A percentile compares a stretch with the other conserved stretches of the same genome.
These are phyloP conservation scores for Colletotrichum sp. DNA, from an alignment of 2,329 filamentous ascomycete genomes.

Conservation along the genomic window DNA sequence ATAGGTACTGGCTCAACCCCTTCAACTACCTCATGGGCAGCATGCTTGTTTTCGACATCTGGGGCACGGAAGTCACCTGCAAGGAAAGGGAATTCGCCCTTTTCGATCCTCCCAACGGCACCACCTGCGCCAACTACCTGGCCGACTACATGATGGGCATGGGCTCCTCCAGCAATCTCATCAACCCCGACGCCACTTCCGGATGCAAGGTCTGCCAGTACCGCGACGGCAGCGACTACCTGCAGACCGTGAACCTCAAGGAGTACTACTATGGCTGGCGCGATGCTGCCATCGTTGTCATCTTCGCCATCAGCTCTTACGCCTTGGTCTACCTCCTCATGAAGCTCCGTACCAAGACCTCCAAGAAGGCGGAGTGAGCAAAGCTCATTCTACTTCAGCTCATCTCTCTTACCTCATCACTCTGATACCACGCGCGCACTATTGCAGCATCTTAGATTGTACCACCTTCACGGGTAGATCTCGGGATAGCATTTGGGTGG, in stretches of 20 bases:
- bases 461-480: background rate
- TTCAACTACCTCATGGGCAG: slow-evolving; percentile 67
- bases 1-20: slow-evolving; percentile 43
- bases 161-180: slow-evolving; percentile 54
- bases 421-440: background rate
- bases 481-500: background rate
- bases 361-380: slow-evolving; percentile 46
- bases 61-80: slow-evolving; percentile 52
- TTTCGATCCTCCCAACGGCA: slow-evolving; percentile 54
- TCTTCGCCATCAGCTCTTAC: slow-evolving; percentile 62
- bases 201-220: slow-evolving; percentile 69
- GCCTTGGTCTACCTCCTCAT: slow-evolving; percentile 48
- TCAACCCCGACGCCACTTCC: slow-evolving; percentile 63
- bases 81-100: slow-evolving; percentile 51
- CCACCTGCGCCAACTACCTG: slow-evolving; percentile 66
- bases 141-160: slow-evolving; percentile 51
- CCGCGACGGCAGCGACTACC: slow-evolving; percentile 61
- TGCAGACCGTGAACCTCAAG: slow-evolving; percentile 62
- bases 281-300: slow-evolving; percentile 63
- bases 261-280: slow-evolving; percentile 71
- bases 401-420: background rate
- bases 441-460: background rate
- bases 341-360: slow-evolving; percentile 53
- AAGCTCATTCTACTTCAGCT: too few relatives aligned
- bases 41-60: slow-evolving; percentile 58